Conservation (phyloP, 371 early-diverging fungal genomes). For the Fennellomyces sp. region DNA sequence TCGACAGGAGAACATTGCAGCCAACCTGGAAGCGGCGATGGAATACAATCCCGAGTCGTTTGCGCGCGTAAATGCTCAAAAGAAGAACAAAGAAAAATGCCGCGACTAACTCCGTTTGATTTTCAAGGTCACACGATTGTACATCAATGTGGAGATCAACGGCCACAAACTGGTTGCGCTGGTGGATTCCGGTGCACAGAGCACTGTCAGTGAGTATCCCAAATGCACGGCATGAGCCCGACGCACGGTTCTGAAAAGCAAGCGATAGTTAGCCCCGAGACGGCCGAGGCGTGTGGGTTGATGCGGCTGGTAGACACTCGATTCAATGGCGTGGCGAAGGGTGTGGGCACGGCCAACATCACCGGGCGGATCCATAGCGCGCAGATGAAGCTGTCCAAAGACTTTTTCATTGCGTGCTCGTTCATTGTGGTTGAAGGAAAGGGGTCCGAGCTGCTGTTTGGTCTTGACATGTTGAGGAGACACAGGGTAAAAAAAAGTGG, state of each 20-base stretch:
- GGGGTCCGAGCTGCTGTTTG: conserved; percentile 91
- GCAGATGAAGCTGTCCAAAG: conserved; percentile 75
- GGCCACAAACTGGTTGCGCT: conserved; percentile 88
- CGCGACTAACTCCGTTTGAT: background rate
- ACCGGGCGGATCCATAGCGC: conserved; percentile 93
- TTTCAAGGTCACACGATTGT: conserved; percentile 81
- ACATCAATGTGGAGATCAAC: conserved; percentile 90
- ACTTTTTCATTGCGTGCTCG: conserved; percentile 80
- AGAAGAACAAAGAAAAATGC: background rate
- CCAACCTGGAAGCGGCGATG: conserved; percentile 89
- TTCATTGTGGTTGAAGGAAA: conserved; percentile 95
- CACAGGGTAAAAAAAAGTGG: conserved; percentile 50
- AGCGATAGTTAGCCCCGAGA: conserved; percentile 84
- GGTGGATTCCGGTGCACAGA: conserved; percentile 98
- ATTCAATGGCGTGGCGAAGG: conserved; percentile 90
- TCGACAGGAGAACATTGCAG: conserved; percentile 81
- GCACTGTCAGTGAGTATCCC: conserved; percentile 84
- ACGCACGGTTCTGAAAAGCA: no score
- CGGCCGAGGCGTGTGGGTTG: conserved; percentile 86
- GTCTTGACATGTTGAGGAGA: conserved; percentile 92
- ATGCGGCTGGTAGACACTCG: conserved; percentile 89
- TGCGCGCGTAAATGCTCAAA: conserved; percentile 57
- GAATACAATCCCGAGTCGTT: conserved; percentile 97
- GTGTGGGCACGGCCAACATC: conserved; percentile 96
- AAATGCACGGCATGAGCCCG: no score